Percentiles rank a stretch among this genome's conserved stretches.
Conservation (phyloP, 192 early-diverging fungal species). For the Glomus cerebriforme region DNA sequence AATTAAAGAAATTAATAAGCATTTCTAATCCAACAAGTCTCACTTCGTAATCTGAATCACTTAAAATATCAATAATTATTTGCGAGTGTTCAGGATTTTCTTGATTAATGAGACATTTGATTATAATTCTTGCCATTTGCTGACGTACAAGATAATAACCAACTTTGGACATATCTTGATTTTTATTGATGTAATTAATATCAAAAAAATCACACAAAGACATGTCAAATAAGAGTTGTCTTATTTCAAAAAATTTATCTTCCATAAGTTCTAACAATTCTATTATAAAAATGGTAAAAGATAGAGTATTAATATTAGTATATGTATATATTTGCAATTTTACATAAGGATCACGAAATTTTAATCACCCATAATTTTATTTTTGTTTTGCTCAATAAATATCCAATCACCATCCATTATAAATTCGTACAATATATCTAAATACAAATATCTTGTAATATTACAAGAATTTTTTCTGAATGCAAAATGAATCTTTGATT, state of each 20-base stretch:
- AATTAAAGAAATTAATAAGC: not conserved
- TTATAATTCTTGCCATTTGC: slow-evolving; percentile 15
- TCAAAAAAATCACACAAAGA: not conserved
- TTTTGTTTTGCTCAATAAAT: not conserved
- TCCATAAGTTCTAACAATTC: slow-evolving; percentile 1
- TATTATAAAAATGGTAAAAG: not conserved
- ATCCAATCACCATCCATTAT: slow-evolving; percentile 8
- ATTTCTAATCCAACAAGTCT: not conserved
- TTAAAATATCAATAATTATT: slow-evolving; percentile 10
- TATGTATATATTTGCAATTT: not conserved
- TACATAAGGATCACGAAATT: not conserved
- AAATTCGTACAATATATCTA: slow-evolving; percentile 28
- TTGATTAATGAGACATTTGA: slow-evolving; percentile 1
- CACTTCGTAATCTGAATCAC: slow-evolving; percentile 19
- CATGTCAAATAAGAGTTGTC: slow-evolving; percentile 15
- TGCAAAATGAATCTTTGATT: not conserved
- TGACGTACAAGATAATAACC: not conserved
- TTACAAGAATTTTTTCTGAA: not conserved
- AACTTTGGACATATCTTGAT: not conserved
- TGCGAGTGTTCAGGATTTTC: not conserved
- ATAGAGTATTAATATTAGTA: not conserved
- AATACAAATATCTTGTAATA: slow-evolving; percentile 17
- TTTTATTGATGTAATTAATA: not conserved
- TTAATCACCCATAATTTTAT: not conserved
- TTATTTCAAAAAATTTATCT: slow-evolving; percentile 4